Conservation (phyloP, 805 yeast genomes). For the Metschnikowia kofuensis region DNA sequence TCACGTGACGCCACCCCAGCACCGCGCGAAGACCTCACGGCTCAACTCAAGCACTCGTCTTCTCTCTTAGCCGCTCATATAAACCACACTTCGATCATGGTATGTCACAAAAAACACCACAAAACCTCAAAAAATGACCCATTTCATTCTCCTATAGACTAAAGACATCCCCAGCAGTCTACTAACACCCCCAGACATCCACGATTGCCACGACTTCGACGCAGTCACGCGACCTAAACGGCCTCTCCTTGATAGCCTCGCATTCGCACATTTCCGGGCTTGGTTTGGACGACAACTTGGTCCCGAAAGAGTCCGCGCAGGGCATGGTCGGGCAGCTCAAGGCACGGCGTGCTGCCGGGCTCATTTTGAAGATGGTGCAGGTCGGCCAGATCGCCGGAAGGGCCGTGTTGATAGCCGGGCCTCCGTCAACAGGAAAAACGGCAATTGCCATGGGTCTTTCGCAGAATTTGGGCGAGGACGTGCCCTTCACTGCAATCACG, state of each 20-base stretch:
- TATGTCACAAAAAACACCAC: conserved; percentile 4
- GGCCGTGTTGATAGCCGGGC: conserved; percentile 94
- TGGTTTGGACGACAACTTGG: conserved; percentile 90
- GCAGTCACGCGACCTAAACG: conserved; percentile 34
- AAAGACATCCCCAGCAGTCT: not conserved
- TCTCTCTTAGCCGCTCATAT: not conserved
- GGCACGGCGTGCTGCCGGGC: conserved; percentile 96
- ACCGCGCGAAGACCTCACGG: not conserved
- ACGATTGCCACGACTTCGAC: conserved; percentile 18
- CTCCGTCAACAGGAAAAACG: conserved; percentile 98
- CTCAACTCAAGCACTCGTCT: not conserved
- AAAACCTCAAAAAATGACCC: not conserved
- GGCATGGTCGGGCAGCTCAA: conserved; percentile 98
- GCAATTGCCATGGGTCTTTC: conserved; percentile 95
- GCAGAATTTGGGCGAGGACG: conserved; percentile 69
- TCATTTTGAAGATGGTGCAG: conserved; percentile 87
- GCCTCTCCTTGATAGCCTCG: conserved; percentile 84
- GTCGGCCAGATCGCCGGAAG: conserved; percentile 96
- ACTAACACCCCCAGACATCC: conserved; percentile 16
- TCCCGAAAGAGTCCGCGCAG: conserved; percentile 73
- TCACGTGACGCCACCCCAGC: not conserved
- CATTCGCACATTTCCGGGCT: conserved; percentile 96
- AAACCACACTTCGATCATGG: conserved; percentile 4
- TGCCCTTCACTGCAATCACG: conserved; percentile 93
- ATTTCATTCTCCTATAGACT: not conserved